These are phyloP conservation scores for Vinca major DNA, from an alignment of 305 asterid genomes.

Conservation along the genomic window DNA sequence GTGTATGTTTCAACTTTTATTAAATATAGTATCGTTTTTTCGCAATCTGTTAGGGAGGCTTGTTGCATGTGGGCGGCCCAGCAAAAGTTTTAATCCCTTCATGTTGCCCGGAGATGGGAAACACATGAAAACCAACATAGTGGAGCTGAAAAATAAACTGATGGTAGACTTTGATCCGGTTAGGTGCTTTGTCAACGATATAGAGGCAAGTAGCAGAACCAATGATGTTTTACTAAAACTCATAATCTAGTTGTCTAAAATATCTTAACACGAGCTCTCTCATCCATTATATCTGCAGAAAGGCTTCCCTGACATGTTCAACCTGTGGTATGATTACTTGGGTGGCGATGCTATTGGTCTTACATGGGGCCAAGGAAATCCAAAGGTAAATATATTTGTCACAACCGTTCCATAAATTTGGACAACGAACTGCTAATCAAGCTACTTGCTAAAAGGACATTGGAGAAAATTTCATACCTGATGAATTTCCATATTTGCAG, in stretches of 20 bases:
- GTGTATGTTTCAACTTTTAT: neutral
- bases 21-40: neutral
- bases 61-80: slow-evolving; percentile 53
- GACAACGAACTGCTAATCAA: neutral
- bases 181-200: slow-evolving; percentile 47
- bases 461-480: neutral
- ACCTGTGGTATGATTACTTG: slow-evolving; percentile 81
- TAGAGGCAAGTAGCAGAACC: slow-evolving; percentile 58
- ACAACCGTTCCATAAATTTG: neutral
- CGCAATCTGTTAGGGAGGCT: slow-evolving; percentile 40
- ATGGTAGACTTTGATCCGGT: slow-evolving; percentile 91
- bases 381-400: slow-evolving; percentile 41
- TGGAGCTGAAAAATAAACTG: slow-evolving; percentile 49
- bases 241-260: neutral
- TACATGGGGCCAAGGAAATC: slow-evolving; percentile 45
- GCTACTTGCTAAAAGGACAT: neutral
- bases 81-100: slow-evolving; percentile 69
- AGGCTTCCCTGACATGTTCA: slow-evolving; percentile 55
- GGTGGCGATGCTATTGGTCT: slow-evolving; percentile 98
- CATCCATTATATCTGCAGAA: slow-evolving; percentile 37
- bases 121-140: slow-evolving; percentile 36
- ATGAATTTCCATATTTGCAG: slow-evolving; percentile 36
- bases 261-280: slow-evolving; percentile 8
- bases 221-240: neutral
- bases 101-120: slow-evolving; percentile 38